phyloP scores from a whole-genome alignment of 2,329 filamentous ascomycete genomes.

The Colletotrichum lini region DNA sequence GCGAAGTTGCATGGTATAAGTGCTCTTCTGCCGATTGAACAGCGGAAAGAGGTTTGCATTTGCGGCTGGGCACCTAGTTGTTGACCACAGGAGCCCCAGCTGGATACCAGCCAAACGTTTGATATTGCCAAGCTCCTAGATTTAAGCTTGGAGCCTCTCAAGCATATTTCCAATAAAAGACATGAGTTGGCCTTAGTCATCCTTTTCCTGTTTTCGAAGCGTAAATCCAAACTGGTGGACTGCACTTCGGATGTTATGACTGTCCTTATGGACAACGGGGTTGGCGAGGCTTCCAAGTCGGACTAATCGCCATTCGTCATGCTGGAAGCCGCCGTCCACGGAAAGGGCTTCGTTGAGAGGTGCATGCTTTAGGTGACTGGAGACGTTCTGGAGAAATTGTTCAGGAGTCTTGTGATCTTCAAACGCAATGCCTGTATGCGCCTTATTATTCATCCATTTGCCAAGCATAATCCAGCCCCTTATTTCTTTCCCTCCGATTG shows the following conservation, averaged over 20 bases:
- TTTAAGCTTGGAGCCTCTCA: conserved; percentile 10
- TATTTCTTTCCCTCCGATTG: conserved; percentile 82
- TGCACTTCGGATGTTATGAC: not conserved
- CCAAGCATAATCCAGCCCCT: conserved; percentile 91
- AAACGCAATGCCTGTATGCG: not conserved
- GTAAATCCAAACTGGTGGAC: not conserved
- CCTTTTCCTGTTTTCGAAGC: no score
- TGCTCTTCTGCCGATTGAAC: not conserved
- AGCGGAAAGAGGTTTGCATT: no score
- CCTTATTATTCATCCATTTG: conserved; percentile 87
- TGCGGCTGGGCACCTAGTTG: not conserved
- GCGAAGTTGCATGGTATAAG: not conserved
- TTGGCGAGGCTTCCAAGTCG: not conserved
- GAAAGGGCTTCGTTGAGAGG: no score
- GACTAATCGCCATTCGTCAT: not conserved
- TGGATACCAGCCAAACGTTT: not conserved
- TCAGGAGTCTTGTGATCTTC: not conserved
- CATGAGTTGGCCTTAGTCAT: not conserved
- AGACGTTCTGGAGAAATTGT: not conserved
- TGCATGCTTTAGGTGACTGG: no score
- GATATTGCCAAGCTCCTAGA: conserved; percentile 19
- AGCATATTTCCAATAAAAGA: not conserved
- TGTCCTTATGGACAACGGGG: not conserved
- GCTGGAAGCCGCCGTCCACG: no score
- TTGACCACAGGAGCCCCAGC: not conserved